phyloP scores from a whole-genome alignment of 352 stramenopile species.

The Pythium sukuiense region DNA sequence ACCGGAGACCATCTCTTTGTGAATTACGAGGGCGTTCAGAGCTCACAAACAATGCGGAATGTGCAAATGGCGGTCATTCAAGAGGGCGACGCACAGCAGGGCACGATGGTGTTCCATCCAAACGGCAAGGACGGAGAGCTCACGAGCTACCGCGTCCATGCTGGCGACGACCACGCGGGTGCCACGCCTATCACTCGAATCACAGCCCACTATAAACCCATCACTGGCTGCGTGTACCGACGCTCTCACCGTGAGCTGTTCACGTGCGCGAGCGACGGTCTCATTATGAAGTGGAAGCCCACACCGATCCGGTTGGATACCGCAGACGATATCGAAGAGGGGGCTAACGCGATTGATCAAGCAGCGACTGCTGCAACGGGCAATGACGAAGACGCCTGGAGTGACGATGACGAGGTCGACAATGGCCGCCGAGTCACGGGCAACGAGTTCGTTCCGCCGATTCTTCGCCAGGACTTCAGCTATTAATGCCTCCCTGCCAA shows the following conservation, averaged over 20 bases:
- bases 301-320: constrained; percentile 21
- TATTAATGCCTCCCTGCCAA: constrained; percentile 22
- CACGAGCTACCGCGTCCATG: constrained; percentile 51
- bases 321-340: constrained; percentile 17
- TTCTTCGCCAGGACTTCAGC: constrained; percentile 38
- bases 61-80: constrained; percentile 64
- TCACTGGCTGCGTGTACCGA: constrained; percentile 62
- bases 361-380: constrained; percentile 26
- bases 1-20: constrained; percentile 70
- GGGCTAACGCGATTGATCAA: constrained; percentile 9
- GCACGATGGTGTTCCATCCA: constrained; percentile 61
- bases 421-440: not conserved
- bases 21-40: constrained; percentile 53
- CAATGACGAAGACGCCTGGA: constrained; percentile 41
- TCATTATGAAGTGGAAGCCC: constrained; percentile 75
- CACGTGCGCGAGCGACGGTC: constrained; percentile 56
- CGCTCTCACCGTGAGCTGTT: constrained; percentile 53
- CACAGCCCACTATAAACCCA: constrained; percentile 64
- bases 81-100: constrained; percentile 46
- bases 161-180: constrained; percentile 33
- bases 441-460: constrained; percentile 57
- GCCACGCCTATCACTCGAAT: constrained; percentile 21
- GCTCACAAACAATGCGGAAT: constrained; percentile 34
- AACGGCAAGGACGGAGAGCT: constrained; percentile 56
- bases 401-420: constrained; percentile 44